These are phyloP conservation scores for Blepharisma undulans DNA, from an alignment of 169 alveolate genomes.

Conservation along the genomic window DNA sequence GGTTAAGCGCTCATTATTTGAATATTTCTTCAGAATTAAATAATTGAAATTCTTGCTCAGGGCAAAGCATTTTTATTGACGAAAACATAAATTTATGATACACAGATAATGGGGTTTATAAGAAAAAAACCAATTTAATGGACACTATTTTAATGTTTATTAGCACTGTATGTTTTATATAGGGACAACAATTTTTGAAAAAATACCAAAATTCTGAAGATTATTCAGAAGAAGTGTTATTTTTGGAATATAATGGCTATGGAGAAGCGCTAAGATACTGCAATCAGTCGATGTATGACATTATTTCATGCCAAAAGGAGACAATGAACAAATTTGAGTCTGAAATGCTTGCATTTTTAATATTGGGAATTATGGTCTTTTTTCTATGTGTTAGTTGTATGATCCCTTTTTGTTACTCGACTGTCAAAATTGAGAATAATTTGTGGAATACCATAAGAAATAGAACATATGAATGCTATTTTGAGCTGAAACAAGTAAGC, in stretches of 20 bases:
- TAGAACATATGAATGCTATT: background rate
- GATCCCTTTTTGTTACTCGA: background rate
- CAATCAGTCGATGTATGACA: background rate
- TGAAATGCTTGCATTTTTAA: background rate
- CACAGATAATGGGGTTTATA: background rate
- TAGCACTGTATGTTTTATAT: background rate
- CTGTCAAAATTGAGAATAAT: background rate
- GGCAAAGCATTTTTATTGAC: background rate
- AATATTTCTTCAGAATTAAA: background rate
- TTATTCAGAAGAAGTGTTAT: background rate
- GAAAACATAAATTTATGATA: background rate
- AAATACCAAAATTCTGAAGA: background rate
- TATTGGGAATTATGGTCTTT: background rate
- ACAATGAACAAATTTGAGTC: background rate
- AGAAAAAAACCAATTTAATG: background rate
- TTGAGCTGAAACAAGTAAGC: background rate
- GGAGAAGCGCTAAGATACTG: background rate
- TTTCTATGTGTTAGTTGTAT: background rate
- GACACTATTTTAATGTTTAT: background rate
- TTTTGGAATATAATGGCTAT: background rate
- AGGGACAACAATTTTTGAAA: background rate
- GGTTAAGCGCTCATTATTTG: background rate
- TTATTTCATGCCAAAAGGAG: background rate
- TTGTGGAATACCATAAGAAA: background rate
- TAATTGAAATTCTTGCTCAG: background rate